Percentiles rank a stretch among this genome's conserved stretches.
phyloP scores from a whole-genome alignment of 2,329 filamentous ascomycete genomes.

The Thelonectria discophora region DNA sequence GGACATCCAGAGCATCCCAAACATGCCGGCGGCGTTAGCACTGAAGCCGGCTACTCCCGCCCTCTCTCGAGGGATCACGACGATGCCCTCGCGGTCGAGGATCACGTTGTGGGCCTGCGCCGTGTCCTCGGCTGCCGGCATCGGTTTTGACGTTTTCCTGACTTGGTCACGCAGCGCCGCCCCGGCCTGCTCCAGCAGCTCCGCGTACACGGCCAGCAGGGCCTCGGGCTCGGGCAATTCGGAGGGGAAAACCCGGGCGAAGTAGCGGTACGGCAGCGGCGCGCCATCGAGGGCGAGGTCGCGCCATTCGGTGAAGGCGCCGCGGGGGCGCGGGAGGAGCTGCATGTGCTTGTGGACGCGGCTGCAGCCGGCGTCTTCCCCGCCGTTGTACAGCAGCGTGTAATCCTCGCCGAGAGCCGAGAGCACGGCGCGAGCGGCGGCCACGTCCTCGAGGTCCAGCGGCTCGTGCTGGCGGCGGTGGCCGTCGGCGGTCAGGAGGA shows the following conservation, averaged over 20 bases:
- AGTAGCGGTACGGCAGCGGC: conserved; percentile 49
- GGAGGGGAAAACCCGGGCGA: conserved; percentile 44
- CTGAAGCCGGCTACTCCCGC: conserved; percentile 47
- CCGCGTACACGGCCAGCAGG: conserved; percentile 39
- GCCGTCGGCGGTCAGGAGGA: conserved; percentile 58
- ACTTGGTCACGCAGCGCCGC: conserved; percentile 6
- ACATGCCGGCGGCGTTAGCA: conserved; percentile 57
- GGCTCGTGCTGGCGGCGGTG: conserved; percentile 56
- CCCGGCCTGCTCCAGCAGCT: conserved; percentile 33
- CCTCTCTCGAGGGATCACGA: conserved; percentile 56
- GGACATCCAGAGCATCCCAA: conserved; percentile 50
- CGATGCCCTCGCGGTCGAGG: conserved; percentile 53
- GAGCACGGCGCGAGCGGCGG: conserved; percentile 48
- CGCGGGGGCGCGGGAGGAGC: conserved; percentile 45
- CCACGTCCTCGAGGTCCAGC: conserved; percentile 51
- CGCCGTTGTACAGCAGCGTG: conserved; percentile 58
- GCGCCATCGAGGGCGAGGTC: conserved; percentile 35
- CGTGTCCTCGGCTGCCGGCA: too few species aligned
- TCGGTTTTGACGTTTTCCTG: conserved; percentile 6
- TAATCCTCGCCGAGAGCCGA: conserved; percentile 42
- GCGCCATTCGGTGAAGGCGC: conserved; percentile 39
- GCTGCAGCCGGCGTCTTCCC: conserved; percentile 54
- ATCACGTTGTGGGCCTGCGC: conserved; percentile 54
- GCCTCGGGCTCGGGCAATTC: conserved; percentile 30
- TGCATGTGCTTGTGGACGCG: conserved; percentile 61